A percentile compares a stretch with the other conserved stretches of the same genome.
Conservation (phyloP, 495 filamentous ascomycete genomes). For the Penicillium bialowiezense region DNA sequence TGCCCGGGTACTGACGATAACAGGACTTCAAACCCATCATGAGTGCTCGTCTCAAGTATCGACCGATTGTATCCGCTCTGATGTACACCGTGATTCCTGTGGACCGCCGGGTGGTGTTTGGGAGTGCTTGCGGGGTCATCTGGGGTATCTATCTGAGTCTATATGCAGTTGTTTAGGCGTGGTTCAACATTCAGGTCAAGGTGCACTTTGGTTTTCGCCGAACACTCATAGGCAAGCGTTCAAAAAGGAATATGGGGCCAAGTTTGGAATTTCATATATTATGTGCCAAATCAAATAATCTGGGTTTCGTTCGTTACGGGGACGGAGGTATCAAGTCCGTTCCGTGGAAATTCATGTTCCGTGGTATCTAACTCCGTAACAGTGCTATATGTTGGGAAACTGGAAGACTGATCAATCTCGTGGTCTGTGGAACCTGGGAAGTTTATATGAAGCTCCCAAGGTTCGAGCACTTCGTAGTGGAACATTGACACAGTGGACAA, state of each 20-base stretch:
- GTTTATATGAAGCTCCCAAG: no score
- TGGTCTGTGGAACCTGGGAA: no score
- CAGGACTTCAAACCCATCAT: conserved; percentile 70
- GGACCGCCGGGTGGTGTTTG: conserved; percentile 71
- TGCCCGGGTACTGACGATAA: conserved; percentile 5
- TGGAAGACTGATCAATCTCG: no score
- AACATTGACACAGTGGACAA: no score
- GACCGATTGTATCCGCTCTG: conserved; percentile 76
- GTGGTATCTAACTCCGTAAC: no score
- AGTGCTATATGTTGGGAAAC: no score
- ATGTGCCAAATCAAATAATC: background rate
- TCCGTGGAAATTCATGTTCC: no score
- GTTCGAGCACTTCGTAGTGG: no score
- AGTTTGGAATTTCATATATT: background rate
- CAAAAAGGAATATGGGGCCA: no score
- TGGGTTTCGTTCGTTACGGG: no score
- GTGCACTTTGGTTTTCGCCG: conserved; percentile 3
- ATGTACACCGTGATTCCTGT: conserved; percentile 81
- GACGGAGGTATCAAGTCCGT: no score
- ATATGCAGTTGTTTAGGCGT: conserved; percentile 43
- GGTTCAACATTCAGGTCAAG: background rate
- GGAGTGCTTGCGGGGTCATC: conserved; percentile 71
- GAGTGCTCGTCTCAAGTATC: conserved; percentile 72
- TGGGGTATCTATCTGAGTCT: conserved; percentile 90
- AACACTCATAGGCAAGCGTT: no score